Conservation (phyloP, 768 basidiomycete species). For the Suillus subaureus region DNA sequence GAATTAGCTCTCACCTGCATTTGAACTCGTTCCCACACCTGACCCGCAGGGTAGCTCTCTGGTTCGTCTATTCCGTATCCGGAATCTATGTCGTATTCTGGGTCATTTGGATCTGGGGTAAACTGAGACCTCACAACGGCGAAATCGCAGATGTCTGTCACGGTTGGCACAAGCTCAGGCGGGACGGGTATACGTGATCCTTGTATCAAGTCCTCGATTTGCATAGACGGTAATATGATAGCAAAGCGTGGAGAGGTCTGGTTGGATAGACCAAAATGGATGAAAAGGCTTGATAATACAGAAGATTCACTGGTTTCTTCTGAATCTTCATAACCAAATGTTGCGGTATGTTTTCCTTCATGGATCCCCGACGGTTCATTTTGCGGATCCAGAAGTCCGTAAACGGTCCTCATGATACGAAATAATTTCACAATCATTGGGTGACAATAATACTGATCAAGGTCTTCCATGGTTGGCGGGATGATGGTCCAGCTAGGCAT, state of each 20-base stretch:
- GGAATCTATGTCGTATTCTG: not conserved
- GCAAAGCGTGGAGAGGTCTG: conserved; percentile 1
- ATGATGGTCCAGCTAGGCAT: not conserved
- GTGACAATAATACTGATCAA: not conserved
- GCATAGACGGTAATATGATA: not conserved
- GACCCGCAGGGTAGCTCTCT: not conserved
- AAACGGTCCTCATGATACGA: not conserved
- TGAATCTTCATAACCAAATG: not conserved
- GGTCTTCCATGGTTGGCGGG: not conserved
- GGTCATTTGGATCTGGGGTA: not conserved
- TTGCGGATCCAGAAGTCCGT: not conserved
- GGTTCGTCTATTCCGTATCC: not conserved
- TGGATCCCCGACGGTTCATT: not conserved
- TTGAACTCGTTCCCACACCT: conserved; percentile 3
- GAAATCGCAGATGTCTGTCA: not conserved
- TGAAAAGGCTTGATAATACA: conserved; percentile 1
- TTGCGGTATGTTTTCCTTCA: not conserved
- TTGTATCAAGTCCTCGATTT: not conserved
- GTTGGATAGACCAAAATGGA: conserved; percentile 1
- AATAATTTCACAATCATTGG: not conserved
- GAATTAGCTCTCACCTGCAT: not conserved
- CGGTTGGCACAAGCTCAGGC: not conserved
- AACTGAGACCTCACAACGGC: not conserved
- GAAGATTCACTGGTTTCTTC: not conserved
- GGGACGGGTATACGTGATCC: not conserved